phyloP scores from a whole-genome alignment of 306 rosid species.

The Vigna radiata region DNA sequence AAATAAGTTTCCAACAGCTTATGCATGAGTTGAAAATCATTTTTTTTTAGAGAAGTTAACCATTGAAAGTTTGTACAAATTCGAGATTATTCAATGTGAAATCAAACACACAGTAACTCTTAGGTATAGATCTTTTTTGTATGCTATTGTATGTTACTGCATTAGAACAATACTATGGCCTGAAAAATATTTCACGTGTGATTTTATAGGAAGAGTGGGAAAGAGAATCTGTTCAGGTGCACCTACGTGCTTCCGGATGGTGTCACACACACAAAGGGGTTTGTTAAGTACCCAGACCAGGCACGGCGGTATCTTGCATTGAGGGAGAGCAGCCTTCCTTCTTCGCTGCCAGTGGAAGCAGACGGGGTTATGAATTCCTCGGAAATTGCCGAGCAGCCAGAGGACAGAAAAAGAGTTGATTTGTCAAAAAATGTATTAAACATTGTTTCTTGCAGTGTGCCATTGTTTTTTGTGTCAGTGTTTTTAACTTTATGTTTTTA shows the following conservation, averaged over 20 bases:
- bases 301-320: slow-evolving; percentile 63
- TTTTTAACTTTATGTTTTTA: background rate
- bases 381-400: slow-evolving; percentile 49
- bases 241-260: slow-evolving; percentile 97
- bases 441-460: slow-evolving; percentile 8
- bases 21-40: too few species aligned
- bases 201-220: slow-evolving; percentile 62
- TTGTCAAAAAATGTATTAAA: slow-evolving; percentile 73
- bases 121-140: background rate
- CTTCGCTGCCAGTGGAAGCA: slow-evolving; percentile 30
- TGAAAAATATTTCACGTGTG: background rate
- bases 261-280: slow-evolving; percentile 73
- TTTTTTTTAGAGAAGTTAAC: too few species aligned
- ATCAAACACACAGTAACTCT: background rate
- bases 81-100: background rate
- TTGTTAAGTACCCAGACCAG: slow-evolving; percentile 74
- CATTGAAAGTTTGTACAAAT: background rate
- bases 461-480: background rate
- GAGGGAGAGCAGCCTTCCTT: slow-evolving; percentile 47
- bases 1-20: too few species aligned
- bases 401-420: slow-evolving; percentile 67
- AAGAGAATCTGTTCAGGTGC: slow-evolving; percentile 72
- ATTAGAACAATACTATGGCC: background rate
- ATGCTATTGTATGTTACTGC: background rate
- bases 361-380: slow-evolving; percentile 41